Percentiles rank a stretch among this genome's conserved stretches.
Conservation (phyloP, 2,329 filamentous ascomycete species). For the Fusarium mexicanum region DNA sequence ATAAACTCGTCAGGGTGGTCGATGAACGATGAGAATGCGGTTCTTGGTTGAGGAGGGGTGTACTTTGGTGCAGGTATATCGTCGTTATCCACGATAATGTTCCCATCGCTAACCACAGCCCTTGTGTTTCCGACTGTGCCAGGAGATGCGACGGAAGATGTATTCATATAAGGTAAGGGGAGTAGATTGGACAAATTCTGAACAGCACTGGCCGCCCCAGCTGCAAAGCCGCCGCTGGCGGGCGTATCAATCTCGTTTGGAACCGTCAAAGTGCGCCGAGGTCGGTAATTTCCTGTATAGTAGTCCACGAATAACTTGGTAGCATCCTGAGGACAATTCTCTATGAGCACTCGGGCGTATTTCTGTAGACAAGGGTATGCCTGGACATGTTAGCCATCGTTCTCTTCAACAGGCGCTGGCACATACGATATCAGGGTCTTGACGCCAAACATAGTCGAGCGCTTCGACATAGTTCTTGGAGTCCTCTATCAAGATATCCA, state of each 20-base stretch:
- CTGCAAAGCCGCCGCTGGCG: constrained; percentile 57
- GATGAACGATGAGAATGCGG: constrained; percentile 95
- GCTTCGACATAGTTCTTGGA: constrained; percentile 91
- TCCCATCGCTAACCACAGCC: constrained; percentile 61
- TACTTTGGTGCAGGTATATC: constrained; percentile 67
- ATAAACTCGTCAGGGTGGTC: constrained; percentile 94
- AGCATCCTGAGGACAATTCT: constrained; percentile 83
- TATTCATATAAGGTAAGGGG: constrained; percentile 85
- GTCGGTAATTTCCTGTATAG: constrained; percentile 85
- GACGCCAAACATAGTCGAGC: constrained; percentile 87
- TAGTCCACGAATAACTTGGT: constrained; percentile 94
- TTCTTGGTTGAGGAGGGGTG: constrained; percentile 81
- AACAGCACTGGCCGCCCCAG: constrained; percentile 77
- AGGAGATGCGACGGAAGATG: constrained; percentile 65
- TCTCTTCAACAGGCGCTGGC: too few relatives aligned
- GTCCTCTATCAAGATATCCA: constrained; percentile 96
- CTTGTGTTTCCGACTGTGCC: constrained; percentile 60
- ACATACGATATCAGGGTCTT: constrained; percentile 80
- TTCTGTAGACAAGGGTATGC: constrained; percentile 93
- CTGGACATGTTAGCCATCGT: constrained; percentile 55
- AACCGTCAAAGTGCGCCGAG: constrained; percentile 67
- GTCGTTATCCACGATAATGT: constrained; percentile 61
- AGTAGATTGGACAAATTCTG: constrained; percentile 87
- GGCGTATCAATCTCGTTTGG: constrained; percentile 51
- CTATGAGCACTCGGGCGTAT: constrained; percentile 89